Base-by-base conservation (phyloP, 306 rosid genomes). In the Fagus crenata region DNA sequence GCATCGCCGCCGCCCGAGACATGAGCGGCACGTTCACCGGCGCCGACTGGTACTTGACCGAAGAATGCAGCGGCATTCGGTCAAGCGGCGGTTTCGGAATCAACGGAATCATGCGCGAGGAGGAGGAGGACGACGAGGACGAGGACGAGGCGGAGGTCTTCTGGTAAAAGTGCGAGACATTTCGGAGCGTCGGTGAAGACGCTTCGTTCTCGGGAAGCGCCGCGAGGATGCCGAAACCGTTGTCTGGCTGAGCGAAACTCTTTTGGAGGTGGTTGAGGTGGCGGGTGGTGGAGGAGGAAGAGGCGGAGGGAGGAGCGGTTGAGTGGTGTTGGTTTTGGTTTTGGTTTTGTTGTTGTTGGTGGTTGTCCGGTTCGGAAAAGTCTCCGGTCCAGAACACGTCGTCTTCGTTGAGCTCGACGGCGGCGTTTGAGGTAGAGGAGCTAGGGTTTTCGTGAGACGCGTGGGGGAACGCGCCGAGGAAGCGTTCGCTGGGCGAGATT, bases 221-320 rank as follows among this genome's bases (percentile, higher is more conserved):
- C 35, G 98, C 95, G 67, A 88, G 98, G 85, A 93, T 88, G n/a
- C 96, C 98, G 80, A 88, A 93, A 8, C 86, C 35, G 51, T 46
- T 46, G 51, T 89, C 92, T 1, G 85, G 77, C 2, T 80, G 81
- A 0, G 83, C 71, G 53, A 85, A 80, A 33, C 77, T 82, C 72
- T 84, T 89, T 75, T 61, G 83, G 67, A 53, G 82, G 55, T 56
- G 69, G 63, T 69, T 76, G 36, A 32, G 81, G 82, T 61, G 79
- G 72, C 75, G 90, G n/a, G 84, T 84, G 60, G 74, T 80, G 31
- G 86, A 11, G 1, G 92, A 72, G 39, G 82, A 22, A 32, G 89
- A 58, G 15, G 89, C 56, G 12, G 84, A 77, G 31, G 86, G 77
- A 12, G 88, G 72, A 5, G 86, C 61, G 36, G 86, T 75, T 13